These are phyloP conservation scores for Rhodosporidiobolus sp. DNA, from an alignment of 768 basidiomycete species.

Conservation along the genomic window DNA sequence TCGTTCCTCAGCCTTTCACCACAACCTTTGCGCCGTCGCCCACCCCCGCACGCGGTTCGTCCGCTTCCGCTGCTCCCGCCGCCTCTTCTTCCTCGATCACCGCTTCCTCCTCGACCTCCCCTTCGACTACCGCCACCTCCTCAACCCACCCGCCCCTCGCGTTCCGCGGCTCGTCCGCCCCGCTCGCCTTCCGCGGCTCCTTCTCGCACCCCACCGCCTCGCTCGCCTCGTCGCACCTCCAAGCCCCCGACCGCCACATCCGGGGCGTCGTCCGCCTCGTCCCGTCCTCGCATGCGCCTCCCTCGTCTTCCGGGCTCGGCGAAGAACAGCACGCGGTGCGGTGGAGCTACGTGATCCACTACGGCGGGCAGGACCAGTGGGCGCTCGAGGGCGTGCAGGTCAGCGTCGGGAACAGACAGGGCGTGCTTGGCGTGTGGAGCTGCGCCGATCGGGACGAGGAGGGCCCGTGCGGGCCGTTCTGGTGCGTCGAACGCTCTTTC, in stretches of 20 bases:
- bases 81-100: background rate
- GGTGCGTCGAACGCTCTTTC: too few species aligned
- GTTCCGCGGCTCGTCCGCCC: slow-evolving; percentile 17
- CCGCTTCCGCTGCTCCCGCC: background rate
- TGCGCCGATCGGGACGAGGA: slow-evolving; percentile 20
- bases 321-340: background rate
- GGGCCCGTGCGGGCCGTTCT: slow-evolving; percentile 30
- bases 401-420: background rate
- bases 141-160: background rate
- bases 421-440: slow-evolving; percentile 19
- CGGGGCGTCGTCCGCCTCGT: slow-evolving; percentile 18
- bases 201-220: background rate
- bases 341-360: slow-evolving; percentile 18
- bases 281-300: too few species aligned
- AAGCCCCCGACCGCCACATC: slow-evolving; percentile 9
- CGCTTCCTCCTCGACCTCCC: background rate
- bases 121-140: background rate
- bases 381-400: slow-evolving; percentile 23
- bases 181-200: slow-evolving; percentile 15
- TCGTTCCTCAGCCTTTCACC: too few species aligned
- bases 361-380: slow-evolving; percentile 25
- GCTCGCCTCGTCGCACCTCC: background rate
- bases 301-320: background rate
- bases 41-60: too few species aligned
- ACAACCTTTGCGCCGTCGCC: too few species aligned